Base-by-base conservation (phyloP, 176 grass and related monocot species). In the Dendrocalamus sinicus region DNA sequence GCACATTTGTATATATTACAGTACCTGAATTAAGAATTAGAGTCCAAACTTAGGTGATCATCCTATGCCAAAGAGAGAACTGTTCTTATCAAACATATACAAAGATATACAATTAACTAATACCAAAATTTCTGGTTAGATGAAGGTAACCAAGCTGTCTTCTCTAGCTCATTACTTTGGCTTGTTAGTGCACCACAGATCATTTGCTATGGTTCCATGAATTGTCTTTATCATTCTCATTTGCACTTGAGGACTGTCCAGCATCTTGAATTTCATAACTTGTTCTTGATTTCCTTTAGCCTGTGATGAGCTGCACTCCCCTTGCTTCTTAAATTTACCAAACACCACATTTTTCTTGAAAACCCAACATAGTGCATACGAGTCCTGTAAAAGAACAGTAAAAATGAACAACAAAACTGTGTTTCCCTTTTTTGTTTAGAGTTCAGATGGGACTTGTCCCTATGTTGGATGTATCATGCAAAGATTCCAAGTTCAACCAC, bases 121-220 rank as follows among this genome's bases (percentile, higher is more conserved):
- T 70, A 63, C 15, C 9, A 14, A 60, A 70, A 23, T 76, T 54
- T 84, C 63, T 88, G 47, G 89, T 88, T 85, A 88, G 75, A 39
- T 85, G 70, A 48, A 70, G 85, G 85, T 81, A 87, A 74, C 24
- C n/a, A 81, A 71, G 23, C 53, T 70, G 60, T 45, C 17, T 85
- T 67, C 17, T 85, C 60, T 44, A 80, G 46, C 19, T 19, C 26
- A 54, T 90, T 88, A 87, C 60, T 92, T 91, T 17, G 90, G 73
- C 76, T 92, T 78, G 76, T 88, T 95, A 19, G 51, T 77, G 78
- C 83, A 94, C 92, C 97, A 93, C 47, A 88, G 60, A 64, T 94
- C 97, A 17, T 99, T 94, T 17, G 90, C 81, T 85, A 99, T 99
- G 92, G 94, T 96, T 96, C 97, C 97, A 99, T 45, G 97, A 86